A percentile compares a stretch with the other conserved stretches of the same genome.
These are phyloP conservation scores for Fagus crenata DNA, from an alignment of 306 rosid species.

Conservation along the genomic window DNA sequence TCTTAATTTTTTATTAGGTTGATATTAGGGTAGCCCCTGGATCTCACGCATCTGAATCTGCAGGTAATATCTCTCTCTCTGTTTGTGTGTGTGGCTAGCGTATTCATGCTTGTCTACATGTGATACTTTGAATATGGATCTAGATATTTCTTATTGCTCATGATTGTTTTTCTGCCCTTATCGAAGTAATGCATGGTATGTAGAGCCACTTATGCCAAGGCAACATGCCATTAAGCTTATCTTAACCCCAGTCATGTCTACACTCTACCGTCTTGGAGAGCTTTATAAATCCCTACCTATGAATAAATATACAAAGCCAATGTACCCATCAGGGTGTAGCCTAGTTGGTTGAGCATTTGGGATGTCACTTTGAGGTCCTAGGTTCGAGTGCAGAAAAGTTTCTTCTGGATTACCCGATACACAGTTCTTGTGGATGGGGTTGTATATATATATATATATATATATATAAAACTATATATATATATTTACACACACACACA, in stretches of 20 bases:
- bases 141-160: background rate
- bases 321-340: no score
- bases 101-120: background rate
- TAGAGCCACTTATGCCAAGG: conserved; percentile 10
- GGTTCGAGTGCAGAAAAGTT: no score
- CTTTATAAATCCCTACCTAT: background rate
- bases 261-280: background rate
- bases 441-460: no score
- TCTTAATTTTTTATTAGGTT: conserved; percentile 51
- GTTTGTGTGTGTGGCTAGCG: background rate
- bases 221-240: background rate
- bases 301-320: background rate
- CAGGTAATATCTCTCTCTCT: conserved; percentile 49
- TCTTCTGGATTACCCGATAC: no score
- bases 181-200: conserved; percentile 19
- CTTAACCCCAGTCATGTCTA: background rate
- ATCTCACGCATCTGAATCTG: conserved; percentile 89
- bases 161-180: conserved; percentile 6
- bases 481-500: no score
- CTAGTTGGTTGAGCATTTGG: no score
- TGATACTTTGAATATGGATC: conserved; percentile 1
- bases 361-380: no score
- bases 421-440: no score
- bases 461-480: no score
- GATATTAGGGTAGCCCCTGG: conserved; percentile 95